phyloP scores from a whole-genome alignment of 768 basidiomycete species.

The Naematelia encephala region DNA sequence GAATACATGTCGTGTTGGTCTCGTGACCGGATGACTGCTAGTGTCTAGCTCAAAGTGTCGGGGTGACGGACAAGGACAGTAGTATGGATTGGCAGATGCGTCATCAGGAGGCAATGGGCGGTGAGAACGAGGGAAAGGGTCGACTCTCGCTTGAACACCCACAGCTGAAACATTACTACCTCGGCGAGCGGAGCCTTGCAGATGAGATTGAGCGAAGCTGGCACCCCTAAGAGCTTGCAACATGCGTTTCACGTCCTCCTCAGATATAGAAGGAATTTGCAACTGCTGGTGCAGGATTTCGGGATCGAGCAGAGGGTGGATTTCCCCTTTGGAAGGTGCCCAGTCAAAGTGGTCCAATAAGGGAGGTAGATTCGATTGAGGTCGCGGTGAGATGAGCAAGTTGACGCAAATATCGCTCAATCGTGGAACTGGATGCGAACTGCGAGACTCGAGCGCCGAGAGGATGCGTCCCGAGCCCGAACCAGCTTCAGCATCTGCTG shows the following conservation, averaged over 20 bases:
- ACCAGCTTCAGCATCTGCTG: neutral
- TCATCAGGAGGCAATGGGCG: constrained; percentile 34
- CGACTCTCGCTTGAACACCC: constrained; percentile 1
- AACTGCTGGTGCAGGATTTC: constrained; percentile 16
- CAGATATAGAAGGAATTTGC: constrained; percentile 19
- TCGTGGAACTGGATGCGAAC: constrained; percentile 19
- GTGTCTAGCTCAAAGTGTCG: constrained; percentile 25
- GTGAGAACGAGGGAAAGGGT: constrained; percentile 29
- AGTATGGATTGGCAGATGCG: constrained; percentile 44
- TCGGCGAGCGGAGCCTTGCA: neutral
- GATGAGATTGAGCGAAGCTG: neutral
- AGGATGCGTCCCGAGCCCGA: constrained; percentile 17
- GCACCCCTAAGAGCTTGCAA: constrained; percentile 30
- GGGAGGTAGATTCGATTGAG: constrained; percentile 40
- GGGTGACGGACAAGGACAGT: constrained; percentile 42
- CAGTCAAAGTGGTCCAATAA: constrained; percentile 40
- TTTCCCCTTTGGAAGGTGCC: constrained; percentile 17
- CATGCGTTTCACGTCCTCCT: constrained; percentile 17
- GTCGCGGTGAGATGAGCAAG: constrained; percentile 39
- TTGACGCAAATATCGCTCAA: constrained; percentile 32
- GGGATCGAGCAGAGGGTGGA: constrained; percentile 37
- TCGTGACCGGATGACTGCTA: constrained; percentile 1
- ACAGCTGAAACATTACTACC: neutral
- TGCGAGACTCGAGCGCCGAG: constrained; percentile 20
- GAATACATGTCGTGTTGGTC: constrained; percentile 34